phyloP scores from a whole-genome alignment of 1,139 yeast species.

The Pneumocystis jirovecii region DNA sequence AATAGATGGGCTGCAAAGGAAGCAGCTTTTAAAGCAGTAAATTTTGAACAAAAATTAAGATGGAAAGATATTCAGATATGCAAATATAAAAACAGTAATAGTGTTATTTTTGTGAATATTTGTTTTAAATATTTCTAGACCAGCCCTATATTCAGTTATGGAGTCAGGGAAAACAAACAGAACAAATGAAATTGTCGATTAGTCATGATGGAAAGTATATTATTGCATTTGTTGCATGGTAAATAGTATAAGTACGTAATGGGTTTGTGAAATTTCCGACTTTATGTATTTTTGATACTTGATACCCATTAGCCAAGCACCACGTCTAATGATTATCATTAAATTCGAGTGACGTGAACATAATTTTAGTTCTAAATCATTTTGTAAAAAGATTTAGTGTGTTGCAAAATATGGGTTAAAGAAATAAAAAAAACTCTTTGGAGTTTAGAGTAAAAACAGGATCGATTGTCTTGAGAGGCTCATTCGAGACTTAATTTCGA shows the following conservation, averaged over 20 bases:
- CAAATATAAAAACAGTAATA: neutral
- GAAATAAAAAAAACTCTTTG: neutral
- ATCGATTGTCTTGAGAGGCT: neutral
- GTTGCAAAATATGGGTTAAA: neutral
- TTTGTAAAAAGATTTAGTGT: neutral
- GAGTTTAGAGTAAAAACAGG: neutral
- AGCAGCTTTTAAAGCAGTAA: neutral
- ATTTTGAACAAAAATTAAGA: neutral
- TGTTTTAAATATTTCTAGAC: neutral
- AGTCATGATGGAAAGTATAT: neutral
- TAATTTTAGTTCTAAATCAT: neutral
- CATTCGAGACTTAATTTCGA: neutral
- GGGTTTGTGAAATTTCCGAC: neutral
- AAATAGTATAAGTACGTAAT: neutral
- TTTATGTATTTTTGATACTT: neutral
- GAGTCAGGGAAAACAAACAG: neutral
- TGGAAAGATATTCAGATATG: neutral
- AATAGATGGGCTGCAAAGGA: neutral
- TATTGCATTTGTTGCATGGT: neutral
- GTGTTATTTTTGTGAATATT: neutral
- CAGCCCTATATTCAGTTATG: neutral
- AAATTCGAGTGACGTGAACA: neutral
- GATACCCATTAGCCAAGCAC: constrained; percentile 1
- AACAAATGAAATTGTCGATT: neutral
- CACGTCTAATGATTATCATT: neutral